Percentiles rank a stretch among this genome's conserved stretches.
Conservation (phyloP, 306 rosid species). For the Gleditsia sinensis region DNA sequence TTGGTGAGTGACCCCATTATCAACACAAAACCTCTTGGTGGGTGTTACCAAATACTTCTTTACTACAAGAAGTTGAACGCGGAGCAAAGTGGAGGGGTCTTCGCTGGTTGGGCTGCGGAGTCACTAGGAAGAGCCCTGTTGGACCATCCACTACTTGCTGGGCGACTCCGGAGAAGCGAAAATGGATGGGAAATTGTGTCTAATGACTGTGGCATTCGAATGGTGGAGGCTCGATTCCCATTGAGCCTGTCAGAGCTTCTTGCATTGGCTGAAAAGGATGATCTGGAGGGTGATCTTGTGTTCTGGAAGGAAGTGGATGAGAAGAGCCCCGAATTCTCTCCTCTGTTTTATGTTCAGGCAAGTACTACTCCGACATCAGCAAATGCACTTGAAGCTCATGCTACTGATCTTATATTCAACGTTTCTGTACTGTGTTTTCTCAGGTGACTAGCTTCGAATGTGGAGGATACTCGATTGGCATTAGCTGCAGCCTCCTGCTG, state of each 20-base stretch:
- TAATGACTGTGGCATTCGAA: slow-evolving; percentile 48
- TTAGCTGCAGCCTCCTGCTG: slow-evolving; percentile 53
- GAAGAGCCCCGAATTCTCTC: slow-evolving; percentile 43
- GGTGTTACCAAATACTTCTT: slow-evolving; percentile 40
- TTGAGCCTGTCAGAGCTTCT: slow-evolving; percentile 44
- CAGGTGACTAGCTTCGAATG: slow-evolving; percentile 56
- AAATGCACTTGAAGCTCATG: too few species aligned
- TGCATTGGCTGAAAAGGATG: not conserved
- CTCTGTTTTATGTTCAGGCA: slow-evolving; percentile 55
- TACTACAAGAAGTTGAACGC: slow-evolving; percentile 29
- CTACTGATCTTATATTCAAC: too few species aligned
- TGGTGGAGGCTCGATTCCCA: slow-evolving; percentile 34
- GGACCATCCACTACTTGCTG: slow-evolving; percentile 40
- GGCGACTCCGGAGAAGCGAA: slow-evolving; percentile 33
- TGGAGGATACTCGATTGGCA: slow-evolving; percentile 57
- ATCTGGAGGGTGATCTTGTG: slow-evolving; percentile 49
- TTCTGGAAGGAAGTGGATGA: slow-evolving; percentile 53
- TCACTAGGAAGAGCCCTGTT: slow-evolving; percentile 39
- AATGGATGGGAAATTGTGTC: slow-evolving; percentile 30
- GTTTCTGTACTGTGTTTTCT: not conserved
- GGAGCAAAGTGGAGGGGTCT: slow-evolving; percentile 26
- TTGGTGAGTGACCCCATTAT: not conserved
- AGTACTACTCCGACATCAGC: too few species aligned
- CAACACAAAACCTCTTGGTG: not conserved
- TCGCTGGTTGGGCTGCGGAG: slow-evolving; percentile 54